Percentiles rank a stretch among this genome's conserved stretches.
phyloP scores from a whole-genome alignment of 2,329 filamentous ascomycete genomes.

The Teratosphaeria viscida region DNA sequence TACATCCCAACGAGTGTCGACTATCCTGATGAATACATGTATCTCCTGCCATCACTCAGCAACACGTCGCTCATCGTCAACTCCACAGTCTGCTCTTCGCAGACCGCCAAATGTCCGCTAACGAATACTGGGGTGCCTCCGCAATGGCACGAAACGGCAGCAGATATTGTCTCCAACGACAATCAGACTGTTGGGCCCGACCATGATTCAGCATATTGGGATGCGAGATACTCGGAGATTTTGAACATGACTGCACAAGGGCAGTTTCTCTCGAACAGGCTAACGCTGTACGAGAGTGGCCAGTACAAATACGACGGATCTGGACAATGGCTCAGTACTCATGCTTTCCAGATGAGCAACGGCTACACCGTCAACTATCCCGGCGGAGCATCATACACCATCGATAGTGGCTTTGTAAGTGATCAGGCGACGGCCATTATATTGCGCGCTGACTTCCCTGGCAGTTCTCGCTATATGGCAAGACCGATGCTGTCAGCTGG shows the following conservation, averaged over 20 bases:
- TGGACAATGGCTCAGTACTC: background rate
- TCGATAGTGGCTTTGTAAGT: slow-evolving; percentile 7
- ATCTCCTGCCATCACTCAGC: slow-evolving; percentile 5
- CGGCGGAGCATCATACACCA: slow-evolving; percentile 4
- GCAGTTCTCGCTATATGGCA: slow-evolving; percentile 8
- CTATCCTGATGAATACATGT: slow-evolving; percentile 5
- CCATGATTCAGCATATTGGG: slow-evolving; percentile 3
- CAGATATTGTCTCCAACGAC: background rate
- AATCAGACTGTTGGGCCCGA: slow-evolving; percentile 1
- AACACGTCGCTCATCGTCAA: slow-evolving; percentile 6
- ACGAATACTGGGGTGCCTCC: background rate
- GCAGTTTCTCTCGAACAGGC: slow-evolving; percentile 2
- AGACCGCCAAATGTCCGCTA: slow-evolving; percentile 4
- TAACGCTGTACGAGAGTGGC: slow-evolving; percentile 1
- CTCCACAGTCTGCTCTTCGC: slow-evolving; percentile 4
- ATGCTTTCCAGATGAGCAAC: slow-evolving; percentile 3
- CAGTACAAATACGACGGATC: background rate
- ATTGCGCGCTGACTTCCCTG: background rate
- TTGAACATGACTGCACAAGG: slow-evolving; percentile 6
- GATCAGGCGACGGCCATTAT: too few relatives aligned
- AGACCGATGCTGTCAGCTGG: background rate
- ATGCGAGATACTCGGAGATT: slow-evolving; percentile 3
- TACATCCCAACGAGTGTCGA: slow-evolving; percentile 2
- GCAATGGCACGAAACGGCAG: slow-evolving; percentile 2
- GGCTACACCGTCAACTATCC: slow-evolving; percentile 5